These are phyloP conservation scores for Ophiorrhiza pumila DNA, from an alignment of 257 asterid genomes.

Conservation along the genomic window DNA sequence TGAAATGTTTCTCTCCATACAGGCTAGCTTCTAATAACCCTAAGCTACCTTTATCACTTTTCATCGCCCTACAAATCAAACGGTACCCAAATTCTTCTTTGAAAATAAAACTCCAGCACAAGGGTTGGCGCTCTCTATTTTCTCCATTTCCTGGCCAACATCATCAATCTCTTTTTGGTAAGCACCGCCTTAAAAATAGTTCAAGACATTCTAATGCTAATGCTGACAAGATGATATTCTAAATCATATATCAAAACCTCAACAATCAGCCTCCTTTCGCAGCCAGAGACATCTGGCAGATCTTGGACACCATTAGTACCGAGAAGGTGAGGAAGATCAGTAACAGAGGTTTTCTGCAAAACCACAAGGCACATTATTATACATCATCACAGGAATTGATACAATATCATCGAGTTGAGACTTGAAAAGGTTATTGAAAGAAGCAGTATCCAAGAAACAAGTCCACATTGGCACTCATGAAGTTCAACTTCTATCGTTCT, in stretches of 20 bases:
- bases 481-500: too few relatives aligned
- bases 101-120: background rate
- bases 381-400: background rate
- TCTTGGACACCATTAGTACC: background rate
- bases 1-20: slow-evolving; percentile 3
- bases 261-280: background rate
- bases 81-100: background rate
- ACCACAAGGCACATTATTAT: background rate
- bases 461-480: background rate
- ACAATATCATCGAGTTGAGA: background rate
- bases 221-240: slow-evolving; percentile 13
- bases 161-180: too few relatives aligned
- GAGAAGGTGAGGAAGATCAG: background rate
- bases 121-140: background rate
- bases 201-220: background rate
- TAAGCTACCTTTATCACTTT: slow-evolving; percentile 13
- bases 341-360: slow-evolving; percentile 3
- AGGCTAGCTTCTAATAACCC: slow-evolving; percentile 17
- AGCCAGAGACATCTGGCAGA: background rate
- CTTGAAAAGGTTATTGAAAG: too few relatives aligned
- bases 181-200: slow-evolving; percentile 4
- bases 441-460: background rate
- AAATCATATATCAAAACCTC: slow-evolving; percentile 5
- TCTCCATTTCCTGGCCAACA: background rate
- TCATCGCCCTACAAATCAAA: slow-evolving; percentile 11